Evolutionary conservation across 345 rosid genomes (phyloP).

Genomic region (Carallia pectinifolia): DNA sequence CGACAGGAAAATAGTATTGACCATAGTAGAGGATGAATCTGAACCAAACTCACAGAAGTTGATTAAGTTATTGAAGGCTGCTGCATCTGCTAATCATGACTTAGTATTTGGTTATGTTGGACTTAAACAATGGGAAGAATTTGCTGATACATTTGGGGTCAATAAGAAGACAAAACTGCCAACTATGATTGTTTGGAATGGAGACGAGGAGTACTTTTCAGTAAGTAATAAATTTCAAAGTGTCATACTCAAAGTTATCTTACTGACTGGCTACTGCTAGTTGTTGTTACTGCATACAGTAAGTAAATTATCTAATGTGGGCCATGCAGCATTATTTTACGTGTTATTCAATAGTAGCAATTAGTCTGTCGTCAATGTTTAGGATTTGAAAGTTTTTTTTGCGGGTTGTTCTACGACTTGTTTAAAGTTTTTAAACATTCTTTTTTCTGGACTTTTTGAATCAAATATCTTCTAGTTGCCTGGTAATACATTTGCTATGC

Average conservation of each 20-base stretch:
- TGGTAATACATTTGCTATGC: no score
- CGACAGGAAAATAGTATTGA: conserved; percentile 72
- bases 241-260: neutral
- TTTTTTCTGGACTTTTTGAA: no score
- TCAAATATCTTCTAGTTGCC: no score
- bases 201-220: conserved; percentile 64
- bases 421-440: no score
- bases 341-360: no score
- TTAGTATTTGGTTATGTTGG: conserved; percentile 88
- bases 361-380: no score
- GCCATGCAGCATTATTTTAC: no score
- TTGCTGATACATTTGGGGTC: conserved; percentile 68
- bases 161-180: conserved; percentile 60
- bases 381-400: no score
- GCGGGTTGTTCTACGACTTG: no score
- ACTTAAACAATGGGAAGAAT: conserved; percentile 70
- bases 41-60: conserved; percentile 59
- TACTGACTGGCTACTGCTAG: neutral
- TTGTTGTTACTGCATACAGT: no score
- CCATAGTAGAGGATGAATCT: conserved; percentile 72
- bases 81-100: conserved; percentile 90
- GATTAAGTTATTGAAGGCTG: conserved; percentile 69
- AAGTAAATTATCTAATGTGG: no score
- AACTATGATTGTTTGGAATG: conserved; percentile 83
- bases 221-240: conserved; percentile 41